phyloP scores from a whole-genome alignment of 176 grass and related monocot genomes.

The Eleusine coracana region DNA sequence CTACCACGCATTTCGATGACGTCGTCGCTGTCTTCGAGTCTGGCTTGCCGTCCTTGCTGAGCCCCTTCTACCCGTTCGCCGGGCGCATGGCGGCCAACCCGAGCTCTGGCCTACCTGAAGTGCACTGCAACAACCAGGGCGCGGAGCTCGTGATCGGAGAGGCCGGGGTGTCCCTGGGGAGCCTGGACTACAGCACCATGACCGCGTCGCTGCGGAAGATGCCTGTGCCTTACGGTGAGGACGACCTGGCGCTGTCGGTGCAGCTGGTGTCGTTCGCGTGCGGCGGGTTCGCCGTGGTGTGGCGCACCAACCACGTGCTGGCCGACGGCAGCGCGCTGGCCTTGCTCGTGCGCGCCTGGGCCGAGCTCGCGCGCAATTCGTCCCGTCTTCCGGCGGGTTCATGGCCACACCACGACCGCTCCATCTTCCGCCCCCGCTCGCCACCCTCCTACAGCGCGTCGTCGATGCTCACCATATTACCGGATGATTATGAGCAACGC shows the following conservation, averaged over 20 bases:
- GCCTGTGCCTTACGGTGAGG: too few relatives aligned
- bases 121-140: conserved; percentile 46
- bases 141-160: conserved; percentile 52
- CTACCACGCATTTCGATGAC: background rate
- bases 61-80: conserved; percentile 36
- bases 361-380: background rate
- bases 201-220: too few relatives aligned
- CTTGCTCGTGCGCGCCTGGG: conserved; percentile 28
- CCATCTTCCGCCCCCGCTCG: conserved; percentile 41
- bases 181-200: too few relatives aligned
- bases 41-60: conserved; percentile 10
- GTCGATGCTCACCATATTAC: conserved; percentile 8
- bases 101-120: conserved; percentile 27
- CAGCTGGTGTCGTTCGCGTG: conserved; percentile 47
- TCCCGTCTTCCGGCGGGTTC: too few relatives aligned
- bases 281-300: conserved; percentile 53
- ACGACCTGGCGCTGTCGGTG: too few relatives aligned
- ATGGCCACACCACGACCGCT: conserved; percentile 31
- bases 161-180: background rate
- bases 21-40: conserved; percentile 20
- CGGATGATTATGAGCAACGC: background rate
- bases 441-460: conserved; percentile 16
- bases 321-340: conserved; percentile 35
- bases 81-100: conserved; percentile 17
- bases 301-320: conserved; percentile 48